A percentile compares a stretch with the other conserved stretches of the same genome.
These are phyloP conservation scores for Blastobotrys buckinghamii DNA, from an alignment of 1,139 yeast species.

Conservation along the genomic window DNA sequence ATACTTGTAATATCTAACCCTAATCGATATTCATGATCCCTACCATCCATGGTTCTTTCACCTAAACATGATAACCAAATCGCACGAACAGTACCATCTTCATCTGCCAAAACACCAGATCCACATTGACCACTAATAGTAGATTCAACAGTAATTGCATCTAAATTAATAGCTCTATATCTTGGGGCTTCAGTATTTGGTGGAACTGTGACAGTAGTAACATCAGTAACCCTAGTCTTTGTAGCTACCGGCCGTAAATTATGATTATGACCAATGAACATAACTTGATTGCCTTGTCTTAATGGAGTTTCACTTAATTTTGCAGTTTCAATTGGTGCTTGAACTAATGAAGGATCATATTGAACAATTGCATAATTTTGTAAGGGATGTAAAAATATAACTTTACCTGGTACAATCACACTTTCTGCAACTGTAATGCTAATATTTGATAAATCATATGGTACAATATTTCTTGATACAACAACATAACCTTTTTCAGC, in stretches of 20 bases:
- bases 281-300: slow-evolving; percentile 67
- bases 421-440: slow-evolving; percentile 81
- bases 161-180: slow-evolving; percentile 80
- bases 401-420: slow-evolving; percentile 71
- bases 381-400: slow-evolving; percentile 80
- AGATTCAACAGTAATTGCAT: slow-evolving; percentile 70
- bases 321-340: slow-evolving; percentile 60
- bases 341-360: slow-evolving; percentile 71
- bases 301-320: slow-evolving; percentile 52
- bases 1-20: slow-evolving; percentile 75
- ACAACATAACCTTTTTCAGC: slow-evolving; percentile 73
- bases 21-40: slow-evolving; percentile 62
- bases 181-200: slow-evolving; percentile 62
- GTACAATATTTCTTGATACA: slow-evolving; percentile 72
- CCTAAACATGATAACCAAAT: slow-evolving; percentile 82
- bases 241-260: slow-evolving; percentile 67
- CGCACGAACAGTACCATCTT: slow-evolving; percentile 74
- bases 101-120: slow-evolving; percentile 74
- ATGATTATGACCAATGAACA: slow-evolving; percentile 74
- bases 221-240: slow-evolving; percentile 70
- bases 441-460: slow-evolving; percentile 80
- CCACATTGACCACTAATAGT: slow-evolving; percentile 68
- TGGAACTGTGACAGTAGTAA: slow-evolving; percentile 69
- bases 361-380: slow-evolving; percentile 80
- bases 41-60: slow-evolving; percentile 50